phyloP scores from a whole-genome alignment of 192 early-diverging fungal species.

The Coemansia sp. region DNA sequence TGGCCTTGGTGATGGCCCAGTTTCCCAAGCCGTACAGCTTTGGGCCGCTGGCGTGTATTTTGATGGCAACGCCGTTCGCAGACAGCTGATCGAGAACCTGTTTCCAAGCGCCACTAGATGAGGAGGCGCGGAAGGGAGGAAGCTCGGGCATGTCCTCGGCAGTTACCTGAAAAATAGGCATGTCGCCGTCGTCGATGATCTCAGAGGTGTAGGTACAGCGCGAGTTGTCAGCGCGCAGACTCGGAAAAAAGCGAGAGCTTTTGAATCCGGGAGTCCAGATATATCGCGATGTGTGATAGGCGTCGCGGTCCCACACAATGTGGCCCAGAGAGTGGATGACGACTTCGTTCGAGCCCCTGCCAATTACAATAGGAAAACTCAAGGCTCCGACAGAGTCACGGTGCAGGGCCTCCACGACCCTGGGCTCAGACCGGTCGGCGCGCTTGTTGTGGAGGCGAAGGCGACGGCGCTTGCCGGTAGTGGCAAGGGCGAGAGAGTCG shows the following conservation, averaged over 20 bases:
- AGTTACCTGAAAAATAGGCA: conserved; percentile 63
- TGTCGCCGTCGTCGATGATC: conserved; percentile 63
- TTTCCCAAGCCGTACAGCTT: conserved; percentile 67
- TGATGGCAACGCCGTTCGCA: conserved; percentile 58
- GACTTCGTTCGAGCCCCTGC: conserved; percentile 59
- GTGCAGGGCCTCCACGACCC: conserved; percentile 53
- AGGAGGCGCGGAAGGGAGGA: conserved; percentile 56
- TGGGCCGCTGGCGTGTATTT: conserved; percentile 68
- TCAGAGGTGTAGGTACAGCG: conserved; percentile 61
- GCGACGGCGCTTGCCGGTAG: conserved; percentile 30
- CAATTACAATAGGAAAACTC: conserved; percentile 57
- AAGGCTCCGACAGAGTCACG: conserved; percentile 53
- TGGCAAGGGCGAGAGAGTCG: not conserved
- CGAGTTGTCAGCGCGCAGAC: conserved; percentile 50
- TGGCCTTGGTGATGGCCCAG: conserved; percentile 64
- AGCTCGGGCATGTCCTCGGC: conserved; percentile 61
- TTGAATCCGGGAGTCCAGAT: conserved; percentile 67
- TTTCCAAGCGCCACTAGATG: conserved; percentile 70
- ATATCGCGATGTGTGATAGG: conserved; percentile 66
- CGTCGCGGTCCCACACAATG: conserved; percentile 57
- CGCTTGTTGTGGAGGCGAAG: conserved; percentile 52
- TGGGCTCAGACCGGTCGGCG: conserved; percentile 57
- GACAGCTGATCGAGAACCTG: conserved; percentile 58
- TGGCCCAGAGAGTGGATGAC: conserved; percentile 57
- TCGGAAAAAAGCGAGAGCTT: conserved; percentile 60